Base-by-base conservation (phyloP, 768 basidiomycete species). In the Tylopilus sp. region DNA sequence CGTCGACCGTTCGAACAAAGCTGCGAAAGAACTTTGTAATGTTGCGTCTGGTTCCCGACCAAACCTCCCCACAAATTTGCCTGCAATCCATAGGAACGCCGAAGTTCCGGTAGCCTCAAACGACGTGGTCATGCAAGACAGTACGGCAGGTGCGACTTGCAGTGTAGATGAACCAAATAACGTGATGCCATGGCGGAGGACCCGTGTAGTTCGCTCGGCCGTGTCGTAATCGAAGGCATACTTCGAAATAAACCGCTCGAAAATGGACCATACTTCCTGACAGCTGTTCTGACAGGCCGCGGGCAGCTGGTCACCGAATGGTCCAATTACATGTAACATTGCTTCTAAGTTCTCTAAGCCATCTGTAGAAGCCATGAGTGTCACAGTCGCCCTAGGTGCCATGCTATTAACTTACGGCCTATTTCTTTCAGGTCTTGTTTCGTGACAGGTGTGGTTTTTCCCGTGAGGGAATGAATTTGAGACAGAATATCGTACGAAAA, bases 11-110 rank as follows among this genome's bases (percentile, higher is more conserved):
- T 95, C 93, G 61, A 87, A 93, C 33, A 88, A 67, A 18, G 77
- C 75, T 48, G 75, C 72, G 55, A 92, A 79, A 7, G 86, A 72
- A 6, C 62, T 69, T 30, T 80, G 80, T 25, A 97, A 62, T 40
- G 69, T 64, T 5, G 75, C 62, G 54, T 85, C 77, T 31, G 81
- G 77, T 50, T 83, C 82, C 41, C 82, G 75, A 17, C 88, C 91
- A 63, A 88, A 97, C 57, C 81, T 79, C 28, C 76, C 75, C n/a
- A 91, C 78, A 23, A 90, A 69, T 70, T 98, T 98, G 40, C 92
- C 89, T 26, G 83, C 85, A 52, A 98, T 90, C 97, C 97, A 99
- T 20, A 98, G 68, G 70, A 91, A 98, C 57, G 88, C 86, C 11
- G 95, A 79, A 62, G 85, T 83, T 0, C 88, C 89, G 10, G 88